phyloP scores from a whole-genome alignment of 495 filamentous ascomycete species.

The Daldinia caldariorum region DNA sequence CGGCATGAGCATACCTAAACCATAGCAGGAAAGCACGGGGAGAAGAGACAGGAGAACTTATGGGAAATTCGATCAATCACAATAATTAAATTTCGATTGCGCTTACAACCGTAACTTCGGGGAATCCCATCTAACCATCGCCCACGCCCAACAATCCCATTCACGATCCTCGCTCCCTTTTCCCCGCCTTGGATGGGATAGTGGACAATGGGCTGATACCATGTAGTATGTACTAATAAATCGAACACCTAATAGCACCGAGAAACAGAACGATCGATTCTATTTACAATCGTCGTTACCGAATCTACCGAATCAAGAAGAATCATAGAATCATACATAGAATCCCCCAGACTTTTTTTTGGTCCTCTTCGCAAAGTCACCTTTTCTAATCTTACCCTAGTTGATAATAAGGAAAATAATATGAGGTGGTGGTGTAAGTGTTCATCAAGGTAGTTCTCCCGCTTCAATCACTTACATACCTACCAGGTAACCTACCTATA shows the following conservation, averaged over 20 bases:
- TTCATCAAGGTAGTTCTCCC: slow-evolving; percentile 8
- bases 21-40: slow-evolving; percentile 14
- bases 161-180: slow-evolving; percentile 12
- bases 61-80: slow-evolving; percentile 27
- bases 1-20: slow-evolving; percentile 17
- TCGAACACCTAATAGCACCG: slow-evolving; percentile 35
- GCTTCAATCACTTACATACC: slow-evolving; percentile 1
- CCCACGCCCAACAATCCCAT: slow-evolving; percentile 36
- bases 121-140: slow-evolving; percentile 31
- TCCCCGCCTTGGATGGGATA: slow-evolving; percentile 27
- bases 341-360: slow-evolving; percentile 5
- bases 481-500: too few relatives aligned
- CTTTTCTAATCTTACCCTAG: background rate
- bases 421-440: background rate
- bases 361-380: background rate
- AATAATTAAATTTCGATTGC: slow-evolving; percentile 2
- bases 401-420: background rate
- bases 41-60: background rate
- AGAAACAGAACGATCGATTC: slow-evolving; percentile 37
- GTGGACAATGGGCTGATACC: slow-evolving; percentile 33
- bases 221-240: slow-evolving; percentile 14
- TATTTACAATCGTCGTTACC: slow-evolving; percentile 18
- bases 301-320: slow-evolving; percentile 34
- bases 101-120: slow-evolving; percentile 26
- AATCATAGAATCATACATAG: slow-evolving; percentile 35